Base-by-base conservation (phyloP, 371 early-diverging fungal genomes). In the Parasitella parasitica region DNA sequence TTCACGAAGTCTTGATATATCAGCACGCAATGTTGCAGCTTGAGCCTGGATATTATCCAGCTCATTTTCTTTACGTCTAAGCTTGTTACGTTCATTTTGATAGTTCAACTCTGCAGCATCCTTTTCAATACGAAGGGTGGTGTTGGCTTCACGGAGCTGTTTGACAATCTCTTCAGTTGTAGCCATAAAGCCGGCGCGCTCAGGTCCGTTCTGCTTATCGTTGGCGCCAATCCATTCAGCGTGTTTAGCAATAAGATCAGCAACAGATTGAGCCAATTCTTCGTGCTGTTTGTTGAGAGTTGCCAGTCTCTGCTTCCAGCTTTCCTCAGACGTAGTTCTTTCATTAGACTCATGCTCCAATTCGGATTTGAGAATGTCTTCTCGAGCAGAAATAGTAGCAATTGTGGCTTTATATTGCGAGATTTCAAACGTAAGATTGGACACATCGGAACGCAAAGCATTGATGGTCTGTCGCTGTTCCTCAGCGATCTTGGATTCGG, bases 371-470 rank as follows among this genome's bases (percentile, higher is more conserved):
- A 55, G 32, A 15, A 15, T 38, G 22, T 35, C 32, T 16, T 55
- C 39, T 0, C 20, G 46, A 12, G 18, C 35, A 2, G 35, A 18
- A 36, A 49, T 24, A 2, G 61, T 55, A 11, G 41, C 61, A 4
- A 41, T 54, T 12, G 54, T 37, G 0, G 63, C 6, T 39, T 62
- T 62, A 28, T 54, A 61, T 34, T 61, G 41, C 2, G 43, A 15
- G 28, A 62, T 62, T 38, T 62, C 63, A 30, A 22, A 32, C 0
- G 49, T 56, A n/a, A 66, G 41, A 3, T 38, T 56, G 7, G 51
- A 41, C 0, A 66, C 46, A 41, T 66, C 66, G 18, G 46, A 50
- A 48, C 59, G 61, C 8, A 59, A 20, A 6, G 26, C 35, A 9
- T 12, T 39, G n/a, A 35, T 49, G 11, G 61, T 50, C 32, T 62